Evolutionary conservation across 2,329 filamentous ascomycete genomes (phyloP), one percentile per base, ranked within the genome.

Genomic region (Endothia cerciana): DNA sequence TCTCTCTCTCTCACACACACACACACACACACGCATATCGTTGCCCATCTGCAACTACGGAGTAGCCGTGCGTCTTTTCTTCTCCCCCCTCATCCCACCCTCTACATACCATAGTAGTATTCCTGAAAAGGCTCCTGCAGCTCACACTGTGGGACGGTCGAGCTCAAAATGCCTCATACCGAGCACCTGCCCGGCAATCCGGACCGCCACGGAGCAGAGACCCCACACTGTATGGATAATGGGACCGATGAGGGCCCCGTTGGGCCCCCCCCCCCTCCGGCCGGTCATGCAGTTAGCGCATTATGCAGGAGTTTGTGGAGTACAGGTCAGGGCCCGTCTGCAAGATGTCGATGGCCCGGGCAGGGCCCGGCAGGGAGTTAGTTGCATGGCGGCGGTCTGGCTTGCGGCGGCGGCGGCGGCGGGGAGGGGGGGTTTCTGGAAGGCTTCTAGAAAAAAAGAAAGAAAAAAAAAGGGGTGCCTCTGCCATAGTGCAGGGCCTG

Each of bases 281-380:
- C 17, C 22, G 47, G 22, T 28, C 45, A 49, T 49, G 22, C 22
- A 28, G 25, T 49, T 47, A n/a, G 51, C 49, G 49, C 49, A 36
- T 36, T 17, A 55, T 55, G 51, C 51, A 55, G 51, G 51, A 55
- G 51, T n/a, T n/a, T 55, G 51, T 55, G 51, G 51, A 55, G 51
- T 55, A 3, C 28, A 55, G 17, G 30, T n/a, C 22, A 51, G 47
- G 47, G 25, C 47, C 47, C 47, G 47, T 28, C 47, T 51, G 47
- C 47, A 51, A 51, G 47, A 30, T 28, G 28, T 36, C 51, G 30
- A 36, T n/a, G 30, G 17, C 28, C 4, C 30, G 30, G 51, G n/a
- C n/a, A n/a, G n/a, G n/a, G n/a, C n/a, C n/a, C n/a, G 30, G 51
- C 30, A 28, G 51, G 19, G 51, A 4, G 22, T 7, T 5, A 28